Base-by-base conservation (phyloP, 2,329 filamentous ascomycete genomes). In the Colletotrichum sp. region DNA sequence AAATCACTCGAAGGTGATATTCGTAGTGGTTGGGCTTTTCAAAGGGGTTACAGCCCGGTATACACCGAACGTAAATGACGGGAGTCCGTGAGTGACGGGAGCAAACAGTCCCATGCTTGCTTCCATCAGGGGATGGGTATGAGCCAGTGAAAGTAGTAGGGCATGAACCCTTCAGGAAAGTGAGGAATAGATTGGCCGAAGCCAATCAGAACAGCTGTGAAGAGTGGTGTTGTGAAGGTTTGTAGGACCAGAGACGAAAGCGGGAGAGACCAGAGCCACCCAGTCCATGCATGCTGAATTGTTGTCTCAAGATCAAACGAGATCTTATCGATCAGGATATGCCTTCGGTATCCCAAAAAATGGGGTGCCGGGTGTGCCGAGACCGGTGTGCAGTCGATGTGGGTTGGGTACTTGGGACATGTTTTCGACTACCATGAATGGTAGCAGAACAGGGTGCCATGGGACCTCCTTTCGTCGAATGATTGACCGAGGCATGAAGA, bases 211-310 rank as follows among this genome's bases (percentile, higher is more conserved):
- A 52, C 3, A 52, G 43, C 43, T 52, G 43, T 52, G 6, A 52
- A 52, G n/a, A 2, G 43, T 52, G 43, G 43, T 52, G n/a, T 52
- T 52, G 43, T 52, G 43, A 52, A 52, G 3, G n/a, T 52, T 52
- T 21, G 43, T 3, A 52, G 12, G 43, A 52, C 6, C 43, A 52
- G 43, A 52, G 3, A 52, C 0, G 43, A 52, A 0, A 0, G 9
- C 39, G 3, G 1, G 39, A 0, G 0, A 48, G 3, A n/a, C 43
- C n/a, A 24, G n/a, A 52, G 43, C 6, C 43, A 24, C 0, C 6
- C 2, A 52, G 43, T 13, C 12, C 6, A 21, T 52, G 43, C 6
- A 0, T 52, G 6, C 6, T 52, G 12, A 21, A 21, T 7, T 13
- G 6, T 21, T 3, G 4, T 52, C 0, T 21, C 43, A 52, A 7